phyloP scores from a whole-genome alignment of 2,329 filamentous ascomycete species.

The Aspergillus pseudoglaucus region DNA sequence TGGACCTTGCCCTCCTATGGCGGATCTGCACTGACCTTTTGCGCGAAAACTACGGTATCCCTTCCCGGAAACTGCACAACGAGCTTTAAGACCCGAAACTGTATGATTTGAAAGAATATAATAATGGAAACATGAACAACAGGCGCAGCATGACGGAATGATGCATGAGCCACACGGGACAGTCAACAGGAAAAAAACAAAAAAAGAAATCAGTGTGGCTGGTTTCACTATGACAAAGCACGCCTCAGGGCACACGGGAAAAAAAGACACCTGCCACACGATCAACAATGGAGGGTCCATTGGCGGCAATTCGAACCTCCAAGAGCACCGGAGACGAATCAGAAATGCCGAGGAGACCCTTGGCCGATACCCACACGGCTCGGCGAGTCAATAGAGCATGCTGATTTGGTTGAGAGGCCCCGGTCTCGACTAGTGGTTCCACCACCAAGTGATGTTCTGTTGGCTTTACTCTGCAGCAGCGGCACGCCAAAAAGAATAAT shows the following conservation, averaged over 20 bases:
- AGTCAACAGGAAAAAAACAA: background rate
- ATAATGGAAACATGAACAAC: too few relatives aligned
- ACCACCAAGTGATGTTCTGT: background rate
- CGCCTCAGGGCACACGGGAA: background rate
- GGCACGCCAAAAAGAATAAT: background rate
- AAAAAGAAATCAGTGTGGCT: background rate
- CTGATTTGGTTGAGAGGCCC: background rate
- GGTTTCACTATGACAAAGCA: background rate
- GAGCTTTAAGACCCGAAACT: background rate
- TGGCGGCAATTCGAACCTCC: background rate
- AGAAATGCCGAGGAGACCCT: background rate
- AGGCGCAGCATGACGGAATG: background rate
- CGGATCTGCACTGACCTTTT: background rate
- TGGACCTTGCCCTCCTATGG: background rate
- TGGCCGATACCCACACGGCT: background rate
- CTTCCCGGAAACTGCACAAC: background rate
- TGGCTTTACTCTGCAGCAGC: background rate
- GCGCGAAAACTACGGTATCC: background rate
- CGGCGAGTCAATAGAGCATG: background rate
- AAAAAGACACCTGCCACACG: background rate
- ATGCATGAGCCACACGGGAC: background rate
- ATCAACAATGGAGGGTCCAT: background rate
- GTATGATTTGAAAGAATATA: background rate
- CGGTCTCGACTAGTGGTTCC: background rate
- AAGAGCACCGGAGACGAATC: background rate